Evolutionary conservation across 768 basidiomycete genomes (phyloP), one percentile per base, ranked within the genome.

Genomic region (Krasilnikovozyma curviuscula): DNA sequence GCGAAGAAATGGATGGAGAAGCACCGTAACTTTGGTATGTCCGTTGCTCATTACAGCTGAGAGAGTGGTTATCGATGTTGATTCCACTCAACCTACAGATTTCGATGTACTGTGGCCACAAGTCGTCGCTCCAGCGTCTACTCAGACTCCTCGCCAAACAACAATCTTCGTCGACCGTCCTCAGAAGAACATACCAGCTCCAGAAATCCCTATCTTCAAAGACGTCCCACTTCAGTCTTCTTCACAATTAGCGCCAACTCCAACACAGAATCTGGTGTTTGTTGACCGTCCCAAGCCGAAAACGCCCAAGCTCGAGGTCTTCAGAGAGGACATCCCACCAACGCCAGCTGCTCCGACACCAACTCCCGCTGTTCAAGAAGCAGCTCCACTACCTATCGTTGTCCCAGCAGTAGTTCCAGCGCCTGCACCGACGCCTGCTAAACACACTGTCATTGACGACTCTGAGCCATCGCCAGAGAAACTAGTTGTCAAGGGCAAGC

Each of bases 1-100:
- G 64, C 66, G n/a, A 67, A 66, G 42, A 56, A 56, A n/a, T 64
- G 63, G 63, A 62, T 63, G 43, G 46, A 23, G 31, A 44, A 28
- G 8, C 63, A 62, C 61, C 63, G 63, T 53, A 32, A 45, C 19
- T 59, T 62, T 19, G 59, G 60, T n/a, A 48, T 41, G 63, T 64
- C 48, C 61, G 61, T 56, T 12, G 35, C 12, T 4, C 13, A 37
- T 40, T 40, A 25, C n/a, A n/a, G n/a, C n/a, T n/a, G n/a, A n/a
- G n/a, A n/a, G n/a, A n/a, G n/a, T n/a, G n/a, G n/a, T n/a, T n/a
- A n/a, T n/a, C n/a, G n/a, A n/a, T n/a, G 50, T 52, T 8, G 14
- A 40, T 5, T 2, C 14, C 21, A 23, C 35, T 34, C 28, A 5
- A 4, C 30, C 29, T 33, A 12, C n/a, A 4, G 30, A 18, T 21